These are phyloP conservation scores for Scedosporium boydii DNA, from an alignment of 2,329 filamentous ascomycete genomes.

Conservation along the genomic window DNA sequence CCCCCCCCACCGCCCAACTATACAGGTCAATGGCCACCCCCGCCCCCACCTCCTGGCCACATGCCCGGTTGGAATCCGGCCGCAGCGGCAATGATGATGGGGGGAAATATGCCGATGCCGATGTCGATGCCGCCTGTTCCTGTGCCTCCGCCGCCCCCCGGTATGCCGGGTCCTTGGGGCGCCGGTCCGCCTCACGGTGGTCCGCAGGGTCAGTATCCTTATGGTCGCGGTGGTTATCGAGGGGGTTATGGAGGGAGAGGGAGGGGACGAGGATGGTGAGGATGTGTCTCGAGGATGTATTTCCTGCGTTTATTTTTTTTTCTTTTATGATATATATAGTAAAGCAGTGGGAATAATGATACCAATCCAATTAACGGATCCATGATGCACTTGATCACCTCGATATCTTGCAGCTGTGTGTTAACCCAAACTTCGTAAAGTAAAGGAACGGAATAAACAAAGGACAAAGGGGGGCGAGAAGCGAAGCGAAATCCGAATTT, in stretches of 20 bases:
- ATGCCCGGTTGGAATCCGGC: not conserved
- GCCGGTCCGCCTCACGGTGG: not conserved
- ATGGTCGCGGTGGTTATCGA: conserved; percentile 6
- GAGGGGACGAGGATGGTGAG: conserved; percentile 10
- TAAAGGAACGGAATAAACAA: too few species aligned
- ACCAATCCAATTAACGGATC: not conserved
- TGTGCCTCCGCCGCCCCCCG: conserved; percentile 24
- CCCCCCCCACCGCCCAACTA: too few species aligned
- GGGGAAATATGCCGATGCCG: conserved; percentile 16
- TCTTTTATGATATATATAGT: too few species aligned
- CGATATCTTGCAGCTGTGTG: too few species aligned
- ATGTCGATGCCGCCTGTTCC: conserved; percentile 6
- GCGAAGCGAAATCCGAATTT: too few species aligned
- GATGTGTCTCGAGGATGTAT: too few species aligned
- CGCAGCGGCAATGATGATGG: conserved; percentile 5
- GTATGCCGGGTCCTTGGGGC: not conserved
- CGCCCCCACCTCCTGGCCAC: not conserved
- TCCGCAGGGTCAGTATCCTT: not conserved
- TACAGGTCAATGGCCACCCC: conserved; percentile 7
- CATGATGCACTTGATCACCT: too few species aligned
- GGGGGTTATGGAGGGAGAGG: conserved; percentile 4
- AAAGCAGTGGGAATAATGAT: not conserved
- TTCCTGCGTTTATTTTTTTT: too few species aligned
- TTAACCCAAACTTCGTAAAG: too few species aligned
- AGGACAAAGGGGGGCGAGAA: too few species aligned